Evolutionary conservation across 257 asterid species (phyloP), one percentile per base, ranked within the genome.

Genomic region (Lycium ferocissimum): DNA sequence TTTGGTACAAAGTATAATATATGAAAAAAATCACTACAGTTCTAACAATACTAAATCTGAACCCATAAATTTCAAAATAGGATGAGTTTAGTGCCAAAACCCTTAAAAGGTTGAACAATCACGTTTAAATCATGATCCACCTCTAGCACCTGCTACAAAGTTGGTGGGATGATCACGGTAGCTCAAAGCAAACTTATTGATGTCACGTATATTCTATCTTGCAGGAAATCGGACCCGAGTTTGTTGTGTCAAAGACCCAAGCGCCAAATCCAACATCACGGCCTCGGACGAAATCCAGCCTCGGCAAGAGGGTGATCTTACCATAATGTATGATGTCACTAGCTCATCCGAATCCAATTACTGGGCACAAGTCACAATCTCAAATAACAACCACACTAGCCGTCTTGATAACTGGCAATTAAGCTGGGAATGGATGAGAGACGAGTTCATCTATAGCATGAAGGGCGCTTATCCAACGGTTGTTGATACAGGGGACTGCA

Each of bases 371-470:
- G 95, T 93, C 47, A 91, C 97, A 9, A 89, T 94, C 66, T 88
- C 94, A 6, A 94, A 92, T 45, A 88, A 89, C 87, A 80, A 93
- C 71, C 92, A 90, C 40, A 83, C 91, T 2, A 87, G 91, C 26
- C 92, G 97, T 9, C 82, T 94, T 22, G 93, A 93, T 13, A 78
- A 85, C 43, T 94, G 98, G 97, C 85, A 87, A 9, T 75, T 94
- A 40, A 91, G 86, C 65, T 94, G 93, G 92, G 96, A 94, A 18
- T 94, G 98, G 98, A 91, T 88, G 90, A 88, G 89, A 84, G 88
- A 88, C 13, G 98, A 94, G 81, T 94, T 94, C 89, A 94, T 94
- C 81, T 72, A 87, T 26, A 35, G 92, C 37, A 91, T 94, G 94
- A 84, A 85, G 71, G 98, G 98, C 1, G 95, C 98, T 33, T 88